Evolutionary conservation across 495 filamentous ascomycete species (phyloP), one percentile per base, ranked within the genome.

Genomic region (Penicillium lividum): DNA sequence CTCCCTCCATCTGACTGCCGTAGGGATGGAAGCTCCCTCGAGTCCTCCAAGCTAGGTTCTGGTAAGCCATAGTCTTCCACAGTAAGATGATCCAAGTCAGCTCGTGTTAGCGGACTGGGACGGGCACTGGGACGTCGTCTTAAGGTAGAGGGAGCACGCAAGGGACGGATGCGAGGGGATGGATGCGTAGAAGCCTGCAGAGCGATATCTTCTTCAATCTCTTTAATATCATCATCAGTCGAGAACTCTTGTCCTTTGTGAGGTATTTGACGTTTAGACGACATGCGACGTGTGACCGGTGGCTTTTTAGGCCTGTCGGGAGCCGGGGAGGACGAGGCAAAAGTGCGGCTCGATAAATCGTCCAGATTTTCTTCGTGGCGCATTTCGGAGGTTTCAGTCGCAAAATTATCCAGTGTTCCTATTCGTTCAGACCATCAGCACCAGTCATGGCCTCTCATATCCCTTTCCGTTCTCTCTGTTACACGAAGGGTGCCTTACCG

Each of bases 181-280:
- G 61, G 62, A 36, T 73, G 74, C 25, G 63, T 68, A 7, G 67
- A 44, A 3, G 64, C 62, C 54, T 76, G 68, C 36, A 72, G 61
- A 9, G 70, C 73, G 45, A 75, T 67, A 51, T 82, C 77, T 50
- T 78, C 71, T 67, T 94, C 89, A 28, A 97, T 86, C 72, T 99
- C 94, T 47, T 84, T 80, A 25, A 87, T 81, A 69, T 90, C 92
- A 71, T 99, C 94, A 64, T 99, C 94, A 22, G 91, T 92, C 8
- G 93, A 97, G 72, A 97, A 99, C 60, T 91, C 85, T 68, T 91
- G 90, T 13, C 92, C 89, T 60, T 88, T 87, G 62, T 93, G 85
- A 16, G 91, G 92, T 15, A 82, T 80, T 57, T 85, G 81, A 8
- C 86, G 80, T 63, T 86, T 88, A n/a, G 88, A 89, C 30, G 91